Base-by-base conservation (phyloP, 768 basidiomycete species). In the Cystobasidium onofrii region DNA sequence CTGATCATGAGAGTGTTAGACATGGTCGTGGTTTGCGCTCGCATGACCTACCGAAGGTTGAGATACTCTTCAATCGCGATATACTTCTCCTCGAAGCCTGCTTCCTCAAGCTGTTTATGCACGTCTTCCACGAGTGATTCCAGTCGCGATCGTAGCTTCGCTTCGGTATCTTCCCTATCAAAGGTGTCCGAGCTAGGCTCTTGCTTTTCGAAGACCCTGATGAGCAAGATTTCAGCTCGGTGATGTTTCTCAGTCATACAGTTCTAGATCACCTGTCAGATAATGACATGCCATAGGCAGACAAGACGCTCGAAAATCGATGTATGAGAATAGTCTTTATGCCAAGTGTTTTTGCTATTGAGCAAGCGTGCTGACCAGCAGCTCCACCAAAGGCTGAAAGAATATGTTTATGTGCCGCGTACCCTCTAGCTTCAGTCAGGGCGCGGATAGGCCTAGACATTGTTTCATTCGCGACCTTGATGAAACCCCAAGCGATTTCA, bases 401-500 rank as follows among this genome's bases (percentile, higher is more conserved):
- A 50, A 80, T 77, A 74, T 76, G 64, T 52, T 73, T 52, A 0
- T 72, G 54, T 23, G 61, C 44, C n/a, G 54, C 18, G 27, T 71
- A 73, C 12, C 70, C 52, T 20, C 66, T n/a, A 17, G 63, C 66
- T 36, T 64, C 75, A 83, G 62, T 77, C 86, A 86, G 85, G 82
- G 91, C 88, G 1, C 94, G 87, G 72, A 97, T 95, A 9, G 94
- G 94, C 60, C 94, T 84, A 76, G 88, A 90, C 93, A 97, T 97
- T 0, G 91, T 93, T 83, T 97, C 94, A 77, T 96, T 96, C 10
- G 93, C 93, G 13, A 73, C 39, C 79, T 93, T 91, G 82, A 97
- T 89, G 81, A 93, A 96, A 3, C 92, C 94, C 75, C 90, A 93
- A 12, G 92, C 89, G 44, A 95, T 87, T 80, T 95, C 92, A 78